Base-by-base conservation (phyloP, 495 filamentous ascomycete species). In the Tuber indicum region DNA sequence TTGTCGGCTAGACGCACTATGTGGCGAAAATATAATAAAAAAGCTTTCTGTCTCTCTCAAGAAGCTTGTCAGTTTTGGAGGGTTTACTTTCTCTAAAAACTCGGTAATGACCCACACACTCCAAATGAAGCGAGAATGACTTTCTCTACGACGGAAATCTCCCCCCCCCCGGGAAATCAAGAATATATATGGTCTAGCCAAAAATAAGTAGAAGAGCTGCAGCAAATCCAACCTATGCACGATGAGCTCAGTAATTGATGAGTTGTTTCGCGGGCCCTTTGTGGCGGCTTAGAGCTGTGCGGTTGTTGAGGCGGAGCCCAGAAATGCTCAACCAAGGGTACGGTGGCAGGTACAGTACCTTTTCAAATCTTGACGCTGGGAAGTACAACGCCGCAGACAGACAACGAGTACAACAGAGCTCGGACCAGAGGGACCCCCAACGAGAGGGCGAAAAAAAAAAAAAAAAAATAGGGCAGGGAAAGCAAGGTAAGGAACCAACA, bases 181-280 rank as follows among this genome's bases (percentile, higher is more conserved):
- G 78, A 76, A 74, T 80, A 80, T 74, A 76, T 80, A 76, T 72
- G 58, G 58, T 1, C 26, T 36, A 66, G 12, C 14, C 26, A 66
- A 66, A 66, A 66, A 66, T 66, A 66, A 66, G 58, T 66, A 36
- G 14, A 66, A 66, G 26, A 32, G 26, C 19, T 66, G 58, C 58
- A 66, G 58, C 26, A 66, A 66, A 66, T 52, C 77, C 70, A 42
- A 49, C 72, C 73, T 76, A 80, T 80, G 78, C 78, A 80, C 78
- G 78, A 80, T 80, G 78, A 80, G 78, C 78, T 80, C 78, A 80
- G 76, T 66, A 66, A 66, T 66, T 72, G 78, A 80, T 80, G 77
- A 80, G 78, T 62, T 80, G 78, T 71, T 80, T 79, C 71, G 69
- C 70, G 45, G 70, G 58, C 75, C 77, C 74, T 80, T 74, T 76